A percentile compares a stretch with the other conserved stretches of the same genome.
phyloP scores from a whole-genome alignment of 164 flowering plant genomes.

The Magnolia sinica region DNA sequence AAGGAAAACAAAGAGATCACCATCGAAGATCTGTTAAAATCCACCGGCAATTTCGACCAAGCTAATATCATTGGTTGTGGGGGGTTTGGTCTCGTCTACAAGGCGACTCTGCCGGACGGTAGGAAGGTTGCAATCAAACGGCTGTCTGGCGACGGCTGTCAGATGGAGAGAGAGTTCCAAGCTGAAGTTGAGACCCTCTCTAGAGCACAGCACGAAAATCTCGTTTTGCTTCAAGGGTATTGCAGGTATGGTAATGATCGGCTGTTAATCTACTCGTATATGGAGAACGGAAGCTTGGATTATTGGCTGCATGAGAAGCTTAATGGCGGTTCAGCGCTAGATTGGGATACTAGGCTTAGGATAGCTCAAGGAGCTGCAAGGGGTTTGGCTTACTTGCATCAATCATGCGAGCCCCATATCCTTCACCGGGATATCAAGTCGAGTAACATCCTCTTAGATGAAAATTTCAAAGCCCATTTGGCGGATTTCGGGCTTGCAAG shows the following conservation, averaged over 20 bases:
- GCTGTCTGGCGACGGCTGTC: slow-evolving; percentile 69
- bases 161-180: slow-evolving; percentile 74
- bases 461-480: slow-evolving; percentile 66
- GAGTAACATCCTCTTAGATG: slow-evolving; percentile 75
- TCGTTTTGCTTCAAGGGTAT: slow-evolving; percentile 69
- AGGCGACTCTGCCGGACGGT: slow-evolving; percentile 61
- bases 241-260: slow-evolving; percentile 52
- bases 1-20: slow-evolving; percentile 47
- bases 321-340: slow-evolving; percentile 51
- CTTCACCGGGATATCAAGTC: slow-evolving; percentile 80
- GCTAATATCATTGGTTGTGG: slow-evolving; percentile 77
- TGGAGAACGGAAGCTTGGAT: slow-evolving; percentile 85
- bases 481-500: slow-evolving; percentile 92
- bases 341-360: slow-evolving; percentile 60
- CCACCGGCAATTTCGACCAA: slow-evolving; percentile 70
- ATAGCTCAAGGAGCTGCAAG: slow-evolving; percentile 68
- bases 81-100: slow-evolving; percentile 77
- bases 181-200: slow-evolving; percentile 81
- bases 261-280: slow-evolving; percentile 64
- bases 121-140: slow-evolving; percentile 64
- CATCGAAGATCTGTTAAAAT: slow-evolving; percentile 49
- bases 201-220: slow-evolving; percentile 70
- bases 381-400: slow-evolving; percentile 73
- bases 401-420: slow-evolving; percentile 64
- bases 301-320: slow-evolving; percentile 77